Conservation (phyloP, 139 green algal genomes). For the Coelastrella sp. region DNA sequence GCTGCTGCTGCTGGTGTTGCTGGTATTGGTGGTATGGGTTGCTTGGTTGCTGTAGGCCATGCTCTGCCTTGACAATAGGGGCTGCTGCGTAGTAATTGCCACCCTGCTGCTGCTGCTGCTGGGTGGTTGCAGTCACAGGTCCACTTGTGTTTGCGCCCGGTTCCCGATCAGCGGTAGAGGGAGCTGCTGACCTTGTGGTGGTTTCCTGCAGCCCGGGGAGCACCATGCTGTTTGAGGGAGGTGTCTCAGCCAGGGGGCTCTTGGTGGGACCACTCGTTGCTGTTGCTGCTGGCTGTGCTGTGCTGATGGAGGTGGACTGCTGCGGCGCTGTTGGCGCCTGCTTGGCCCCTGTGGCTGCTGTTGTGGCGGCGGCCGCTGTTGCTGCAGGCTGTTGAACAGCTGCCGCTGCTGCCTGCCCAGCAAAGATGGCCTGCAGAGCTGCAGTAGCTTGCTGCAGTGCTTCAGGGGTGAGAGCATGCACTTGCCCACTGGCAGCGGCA, state of each 20-base stretch:
- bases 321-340: background rate
- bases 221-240: background rate
- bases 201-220: background rate
- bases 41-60: background rate
- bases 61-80: background rate
- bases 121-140: background rate
- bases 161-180: background rate
- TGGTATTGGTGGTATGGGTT: background rate
- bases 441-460: slow-evolving; percentile 21
- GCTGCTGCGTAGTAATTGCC: background rate
- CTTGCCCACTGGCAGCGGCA: slow-evolving; percentile 28
- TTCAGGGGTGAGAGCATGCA: background rate
- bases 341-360: background rate
- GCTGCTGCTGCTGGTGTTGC: background rate
- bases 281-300: background rate
- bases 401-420: slow-evolving; percentile 17
- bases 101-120: slow-evolving; percentile 12
- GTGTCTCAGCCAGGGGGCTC: background rate
- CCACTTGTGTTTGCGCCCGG: background rate
- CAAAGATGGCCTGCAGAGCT: slow-evolving; percentile 22
- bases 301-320: background rate
- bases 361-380: background rate
- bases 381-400: background rate
- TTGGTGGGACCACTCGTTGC: background rate
- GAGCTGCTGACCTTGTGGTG: background rate